Percentiles rank a stretch among this genome's conserved stretches.
Conservation (phyloP, 2,329 filamentous ascomycete species). For the Cercospora sp. region DNA sequence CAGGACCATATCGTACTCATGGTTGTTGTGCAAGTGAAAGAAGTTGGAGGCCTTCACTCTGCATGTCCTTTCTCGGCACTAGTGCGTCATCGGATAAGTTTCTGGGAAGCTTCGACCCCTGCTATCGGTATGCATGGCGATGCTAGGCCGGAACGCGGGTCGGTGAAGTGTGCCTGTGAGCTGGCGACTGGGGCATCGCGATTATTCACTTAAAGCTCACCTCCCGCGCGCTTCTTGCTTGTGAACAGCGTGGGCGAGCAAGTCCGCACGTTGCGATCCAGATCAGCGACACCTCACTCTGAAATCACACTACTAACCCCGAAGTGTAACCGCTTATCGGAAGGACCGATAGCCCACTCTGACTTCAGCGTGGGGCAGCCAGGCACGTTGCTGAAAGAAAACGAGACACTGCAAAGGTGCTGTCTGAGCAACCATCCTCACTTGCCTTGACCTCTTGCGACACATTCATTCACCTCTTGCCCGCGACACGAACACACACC, state of each 20-base stretch:
- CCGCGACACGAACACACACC: neutral
- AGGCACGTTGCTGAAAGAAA: conserved; percentile 5
- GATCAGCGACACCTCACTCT: conserved; percentile 1
- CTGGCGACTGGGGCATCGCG: neutral
- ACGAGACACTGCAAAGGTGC: neutral
- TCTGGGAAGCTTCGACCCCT: neutral
- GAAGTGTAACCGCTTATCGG: conserved; percentile 9
- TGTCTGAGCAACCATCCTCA: neutral
- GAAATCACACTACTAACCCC: neutral
- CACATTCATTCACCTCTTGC: neutral
- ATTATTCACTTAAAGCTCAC: neutral
- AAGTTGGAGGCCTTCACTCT: neutral
- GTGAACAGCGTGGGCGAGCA: neutral
- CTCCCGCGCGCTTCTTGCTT: neutral
- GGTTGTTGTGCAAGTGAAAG: neutral
- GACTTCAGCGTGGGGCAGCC: conserved; percentile 13
- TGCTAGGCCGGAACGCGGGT: conserved; percentile 8
- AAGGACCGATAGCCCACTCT: conserved; percentile 10
- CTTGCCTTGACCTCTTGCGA: neutral
- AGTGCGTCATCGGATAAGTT: conserved; percentile 11
- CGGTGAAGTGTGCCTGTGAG: conserved; percentile 7
- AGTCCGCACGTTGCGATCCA: neutral
- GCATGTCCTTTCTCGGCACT: neutral
- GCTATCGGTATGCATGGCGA: neutral
- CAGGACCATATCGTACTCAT: neutral